A percentile compares a stretch with the other conserved stretches of the same genome.
phyloP scores from a whole-genome alignment of 2,329 filamentous ascomycete genomes.

The Rugonectria rugulosa region DNA sequence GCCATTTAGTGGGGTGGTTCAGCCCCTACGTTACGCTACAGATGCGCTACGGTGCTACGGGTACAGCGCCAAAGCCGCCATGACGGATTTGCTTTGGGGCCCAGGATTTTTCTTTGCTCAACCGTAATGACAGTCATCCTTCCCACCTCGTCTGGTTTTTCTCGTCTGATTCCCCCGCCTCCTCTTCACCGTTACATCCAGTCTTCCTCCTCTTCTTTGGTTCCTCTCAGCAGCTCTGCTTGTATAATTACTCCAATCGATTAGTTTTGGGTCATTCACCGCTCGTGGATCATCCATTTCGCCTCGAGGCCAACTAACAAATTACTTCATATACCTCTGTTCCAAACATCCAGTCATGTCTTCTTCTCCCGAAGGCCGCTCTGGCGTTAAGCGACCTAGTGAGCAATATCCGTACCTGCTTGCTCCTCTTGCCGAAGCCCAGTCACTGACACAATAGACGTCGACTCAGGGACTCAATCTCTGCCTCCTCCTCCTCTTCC shows the following conservation, averaged over 20 bases:
- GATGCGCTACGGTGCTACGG: neutral
- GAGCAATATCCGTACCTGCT: slow-evolving; percentile 35
- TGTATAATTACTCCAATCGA: neutral
- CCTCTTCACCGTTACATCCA: neutral
- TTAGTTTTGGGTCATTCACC: neutral
- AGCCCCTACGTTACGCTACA: neutral
- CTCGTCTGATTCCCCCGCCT: slow-evolving; percentile 1
- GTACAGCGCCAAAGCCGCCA: neutral
- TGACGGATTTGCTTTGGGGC: slow-evolving; percentile 1
- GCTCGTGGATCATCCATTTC: neutral
- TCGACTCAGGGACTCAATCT: slow-evolving; percentile 81
- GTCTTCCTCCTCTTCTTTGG: neutral
- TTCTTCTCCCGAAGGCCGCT: slow-evolving; percentile 50
- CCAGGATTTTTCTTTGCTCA: slow-evolving; percentile 1
- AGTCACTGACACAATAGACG: slow-evolving; percentile 27
- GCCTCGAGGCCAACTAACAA: neutral
- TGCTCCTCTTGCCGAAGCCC: neutral
- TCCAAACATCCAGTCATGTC: slow-evolving; percentile 43
- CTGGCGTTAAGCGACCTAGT: slow-evolving; percentile 54
- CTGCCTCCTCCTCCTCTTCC: slow-evolving; percentile 91
- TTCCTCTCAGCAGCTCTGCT: neutral
- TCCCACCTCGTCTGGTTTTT: slow-evolving; percentile 8
- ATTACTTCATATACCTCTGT: slow-evolving; percentile 8
- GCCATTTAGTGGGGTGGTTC: neutral
- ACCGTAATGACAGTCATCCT: neutral